Percentiles rank a stretch among this genome's conserved stretches.
Evolutionary conservation across 345 rosid species (phyloP).

Genomic region (Aegle marmelos): DNA sequence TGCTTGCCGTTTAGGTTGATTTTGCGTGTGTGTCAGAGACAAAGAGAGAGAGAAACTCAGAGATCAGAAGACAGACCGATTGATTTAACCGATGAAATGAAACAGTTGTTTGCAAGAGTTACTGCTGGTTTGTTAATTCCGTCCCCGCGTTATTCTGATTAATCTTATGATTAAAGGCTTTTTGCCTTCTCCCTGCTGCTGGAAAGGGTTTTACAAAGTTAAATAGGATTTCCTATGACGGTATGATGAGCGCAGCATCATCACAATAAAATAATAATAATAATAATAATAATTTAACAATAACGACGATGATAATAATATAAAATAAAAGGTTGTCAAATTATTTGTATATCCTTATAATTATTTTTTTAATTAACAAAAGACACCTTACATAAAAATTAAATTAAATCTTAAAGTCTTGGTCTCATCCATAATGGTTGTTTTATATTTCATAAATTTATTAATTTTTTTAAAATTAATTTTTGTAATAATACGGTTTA

Average conservation of each 20-base stretch:
- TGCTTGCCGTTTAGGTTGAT: background rate
- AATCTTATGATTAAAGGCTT: background rate
- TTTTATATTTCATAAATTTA: no score
- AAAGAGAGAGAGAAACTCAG: no score
- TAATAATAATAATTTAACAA: no score
- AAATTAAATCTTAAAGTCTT: no score
- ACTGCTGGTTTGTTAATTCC: background rate
- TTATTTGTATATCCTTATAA: background rate
- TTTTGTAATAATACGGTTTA: no score
- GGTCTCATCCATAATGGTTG: no score
- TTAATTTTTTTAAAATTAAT: no score
- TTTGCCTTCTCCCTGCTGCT: background rate
- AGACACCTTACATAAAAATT: no score
- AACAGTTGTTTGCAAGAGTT: background rate
- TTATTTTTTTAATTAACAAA: no score
- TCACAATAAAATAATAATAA: no score
- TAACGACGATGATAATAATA: no score
- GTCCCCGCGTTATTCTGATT: background rate
- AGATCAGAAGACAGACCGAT: background rate
- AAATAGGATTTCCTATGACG: background rate
- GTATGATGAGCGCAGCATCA: background rate
- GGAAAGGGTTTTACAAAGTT: background rate
- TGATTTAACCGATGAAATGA: constrained; percentile 22
- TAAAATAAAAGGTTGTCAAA: background rate
- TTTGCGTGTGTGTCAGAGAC: background rate